Evolutionary conservation across 106 monocot genomes (phyloP).

Genomic region (Platanthera zijinensis): DNA sequence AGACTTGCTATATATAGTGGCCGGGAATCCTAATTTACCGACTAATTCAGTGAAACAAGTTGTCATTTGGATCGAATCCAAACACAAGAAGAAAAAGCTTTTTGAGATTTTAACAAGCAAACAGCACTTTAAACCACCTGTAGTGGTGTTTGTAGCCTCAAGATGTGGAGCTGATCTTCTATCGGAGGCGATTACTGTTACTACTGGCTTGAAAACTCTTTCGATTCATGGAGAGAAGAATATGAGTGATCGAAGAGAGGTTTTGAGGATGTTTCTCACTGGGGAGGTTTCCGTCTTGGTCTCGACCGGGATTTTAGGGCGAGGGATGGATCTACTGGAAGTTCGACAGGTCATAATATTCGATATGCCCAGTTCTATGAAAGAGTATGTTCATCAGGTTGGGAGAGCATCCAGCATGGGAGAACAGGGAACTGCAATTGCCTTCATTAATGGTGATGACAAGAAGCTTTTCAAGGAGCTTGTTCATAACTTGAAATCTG

Average conservation of each 20-base stretch:
- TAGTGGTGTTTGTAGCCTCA: constrained; percentile 73
- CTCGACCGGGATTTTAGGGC: constrained; percentile 69
- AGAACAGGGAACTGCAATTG: constrained; percentile 53
- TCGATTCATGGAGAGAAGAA: constrained; percentile 82
- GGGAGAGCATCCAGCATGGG: constrained; percentile 90
- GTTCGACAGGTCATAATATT: constrained; percentile 75
- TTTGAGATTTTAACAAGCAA: constrained; percentile 75
- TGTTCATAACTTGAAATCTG: constrained; percentile 48
- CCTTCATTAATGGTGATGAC: constrained; percentile 77
- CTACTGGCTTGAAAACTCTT: constrained; percentile 59
- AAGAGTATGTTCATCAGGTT: constrained; percentile 78
- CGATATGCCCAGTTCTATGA: constrained; percentile 81
- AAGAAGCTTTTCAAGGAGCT: constrained; percentile 65
- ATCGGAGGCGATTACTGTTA: constrained; percentile 51
- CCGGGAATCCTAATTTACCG: constrained; percentile 38
- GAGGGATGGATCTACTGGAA: constrained; percentile 68
- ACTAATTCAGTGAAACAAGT: constrained; percentile 59
- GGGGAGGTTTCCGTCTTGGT: constrained; percentile 74
- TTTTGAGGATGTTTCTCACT: constrained; percentile 49
- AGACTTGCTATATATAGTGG: constrained; percentile 37
- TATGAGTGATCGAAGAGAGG: constrained; percentile 89
- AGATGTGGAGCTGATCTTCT: constrained; percentile 80
- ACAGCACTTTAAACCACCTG: constrained; percentile 69
- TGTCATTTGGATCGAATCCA: constrained; percentile 83
- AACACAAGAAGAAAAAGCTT: constrained; percentile 76